These are phyloP conservation scores for Schoenoplectus triqueter DNA, from an alignment of 202 grass and related monocot species.

Conservation along the genomic window DNA sequence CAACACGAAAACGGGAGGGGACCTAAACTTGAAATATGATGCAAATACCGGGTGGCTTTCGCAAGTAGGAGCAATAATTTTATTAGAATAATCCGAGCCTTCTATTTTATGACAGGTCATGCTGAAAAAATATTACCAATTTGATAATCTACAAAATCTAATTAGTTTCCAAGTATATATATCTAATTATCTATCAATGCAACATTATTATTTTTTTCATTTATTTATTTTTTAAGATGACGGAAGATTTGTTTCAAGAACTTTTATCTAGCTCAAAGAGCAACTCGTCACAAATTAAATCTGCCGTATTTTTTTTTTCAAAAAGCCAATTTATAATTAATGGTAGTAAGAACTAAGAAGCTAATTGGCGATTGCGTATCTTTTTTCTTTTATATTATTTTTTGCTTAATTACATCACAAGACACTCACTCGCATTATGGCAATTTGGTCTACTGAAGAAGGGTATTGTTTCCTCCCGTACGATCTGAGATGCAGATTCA, in stretches of 20 bases:
- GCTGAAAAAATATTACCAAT: background rate
- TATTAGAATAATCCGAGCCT: background rate
- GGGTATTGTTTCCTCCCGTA: background rate
- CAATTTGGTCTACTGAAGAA: background rate
- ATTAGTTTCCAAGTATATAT: background rate
- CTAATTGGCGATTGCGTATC: background rate
- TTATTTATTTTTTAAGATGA: background rate
- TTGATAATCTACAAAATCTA: background rate
- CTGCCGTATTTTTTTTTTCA: background rate
- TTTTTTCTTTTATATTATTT: background rate
- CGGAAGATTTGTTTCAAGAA: background rate
- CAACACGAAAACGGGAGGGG: no score
- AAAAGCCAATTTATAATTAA: background rate
- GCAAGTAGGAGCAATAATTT: slow-evolving; percentile 14
- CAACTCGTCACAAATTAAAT: background rate
- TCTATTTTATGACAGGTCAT: background rate
- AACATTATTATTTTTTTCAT: background rate
- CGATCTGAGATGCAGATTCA: slow-evolving; percentile 1
- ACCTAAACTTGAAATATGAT: background rate
- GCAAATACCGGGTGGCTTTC: background rate
- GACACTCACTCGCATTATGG: background rate
- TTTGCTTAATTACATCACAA: background rate
- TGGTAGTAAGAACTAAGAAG: background rate
- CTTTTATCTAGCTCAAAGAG: background rate
- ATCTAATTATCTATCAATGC: background rate